Evolutionary conservation across 1,139 yeast genomes (phyloP), one percentile per base, ranked within the genome.

Genomic region (Saccharomyces hybrid): DNA sequence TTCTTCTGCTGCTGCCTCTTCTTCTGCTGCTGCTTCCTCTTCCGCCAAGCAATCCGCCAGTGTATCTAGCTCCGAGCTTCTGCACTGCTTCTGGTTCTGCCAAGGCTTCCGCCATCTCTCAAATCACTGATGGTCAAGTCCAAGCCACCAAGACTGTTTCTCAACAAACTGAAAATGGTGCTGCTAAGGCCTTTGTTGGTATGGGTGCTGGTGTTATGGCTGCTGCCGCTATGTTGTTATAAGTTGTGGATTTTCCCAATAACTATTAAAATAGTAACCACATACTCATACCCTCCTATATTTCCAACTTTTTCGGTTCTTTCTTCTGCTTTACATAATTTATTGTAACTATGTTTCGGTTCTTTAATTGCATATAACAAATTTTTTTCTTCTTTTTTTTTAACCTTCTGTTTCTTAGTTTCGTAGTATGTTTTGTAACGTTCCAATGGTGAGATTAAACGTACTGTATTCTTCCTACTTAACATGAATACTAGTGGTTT

Each of bases 21-120:
- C 54, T 19, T 7, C 56, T 41, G 24, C 51, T 58, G 55, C 65
- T 52, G 56, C 51, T 49, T 9, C 69, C 38, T 61, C 67, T 38
- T 41, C 52, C 14, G 48, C 56, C 31, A 14, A 26, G 27, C 38
- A 51, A 19, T 28, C 58, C n/a, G 34, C 34, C 34, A 29, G 34
- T 3, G 34, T 29, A 29, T 38, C 64, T 29, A 56, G 59, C 24
- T 26, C 59, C 31, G 31, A n/a, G n/a, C n/a, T n/a, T n/a, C 50
- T 16, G 16, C n/a, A n/a, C 44, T 3, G 44, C 26, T 26, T 16
- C 27, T 12, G 12, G 38, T 16, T 47, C 60, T 11, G 58, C 56
- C n/a, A 34, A 56, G 28, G 51, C 60, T 16, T 50, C 68, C n/a
- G 54, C 64, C 26, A 46, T 49, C 51, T 49, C 51, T 34, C 51